A percentile compares a stretch with the other conserved stretches of the same genome.
Conservation (phyloP, 441 rosid genomes). For the Populus hybrid region DNA sequence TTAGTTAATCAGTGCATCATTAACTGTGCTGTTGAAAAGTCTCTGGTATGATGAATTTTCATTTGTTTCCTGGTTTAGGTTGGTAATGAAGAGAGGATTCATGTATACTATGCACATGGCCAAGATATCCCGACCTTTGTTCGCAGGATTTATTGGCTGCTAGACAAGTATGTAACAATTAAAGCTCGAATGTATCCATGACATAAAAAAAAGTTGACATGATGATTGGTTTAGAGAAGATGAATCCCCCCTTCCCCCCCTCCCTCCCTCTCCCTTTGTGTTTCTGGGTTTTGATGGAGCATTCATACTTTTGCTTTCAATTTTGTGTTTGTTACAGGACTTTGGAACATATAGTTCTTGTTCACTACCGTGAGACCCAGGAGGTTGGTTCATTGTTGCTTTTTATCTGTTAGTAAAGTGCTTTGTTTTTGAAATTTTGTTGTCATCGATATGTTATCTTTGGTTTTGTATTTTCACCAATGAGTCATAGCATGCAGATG, state of each 20-base stretch:
- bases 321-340: slow-evolving; percentile 48
- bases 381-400: slow-evolving; percentile 63
- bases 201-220: not conserved
- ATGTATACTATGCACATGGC: slow-evolving; percentile 98
- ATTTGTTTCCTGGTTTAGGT: slow-evolving; percentile 47
- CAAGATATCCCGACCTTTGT: slow-evolving; percentile 84
- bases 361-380: slow-evolving; percentile 95
- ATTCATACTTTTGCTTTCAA: slow-evolving; percentile 8
- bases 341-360: slow-evolving; percentile 92
- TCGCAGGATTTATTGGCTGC: slow-evolving; percentile 97
- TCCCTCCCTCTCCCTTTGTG: not conserved
- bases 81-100: slow-evolving; percentile 95
- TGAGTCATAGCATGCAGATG: not conserved
- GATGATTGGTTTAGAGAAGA: not conserved
- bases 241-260: too few species aligned
- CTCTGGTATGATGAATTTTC: slow-evolving; percentile 10
- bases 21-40: not conserved
- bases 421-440: slow-evolving; percentile 12
- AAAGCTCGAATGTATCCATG: not conserved
- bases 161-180: slow-evolving; percentile 77
- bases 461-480: not conserved
- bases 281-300: not conserved
- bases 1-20: not conserved
- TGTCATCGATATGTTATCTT: not conserved
- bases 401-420: slow-evolving; percentile 4